Percentiles rank a stretch among this genome's conserved stretches.
phyloP scores from a whole-genome alignment of 768 basidiomycete species.

The Polyporus arcularius region DNA sequence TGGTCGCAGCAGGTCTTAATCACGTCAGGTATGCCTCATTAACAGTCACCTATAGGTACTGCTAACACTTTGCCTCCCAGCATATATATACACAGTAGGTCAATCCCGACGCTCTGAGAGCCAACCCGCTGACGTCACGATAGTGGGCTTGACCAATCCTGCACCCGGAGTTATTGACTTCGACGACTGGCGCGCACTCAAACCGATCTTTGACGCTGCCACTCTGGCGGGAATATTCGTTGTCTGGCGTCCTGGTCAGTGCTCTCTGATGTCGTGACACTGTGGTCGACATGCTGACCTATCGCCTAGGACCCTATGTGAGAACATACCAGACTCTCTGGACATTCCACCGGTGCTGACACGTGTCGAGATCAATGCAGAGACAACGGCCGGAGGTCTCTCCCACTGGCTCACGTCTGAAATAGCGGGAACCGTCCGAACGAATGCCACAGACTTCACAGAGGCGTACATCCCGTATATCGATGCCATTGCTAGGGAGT shows the following conservation, averaged over 20 bases:
- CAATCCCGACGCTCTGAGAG: no score
- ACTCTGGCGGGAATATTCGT: slow-evolving; percentile 75
- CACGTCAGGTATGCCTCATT: slow-evolving; percentile 47
- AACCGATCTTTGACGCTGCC: slow-evolving; percentile 75
- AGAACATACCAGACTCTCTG: background rate
- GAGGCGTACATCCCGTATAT: slow-evolving; percentile 76
- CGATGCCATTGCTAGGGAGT: slow-evolving; percentile 59
- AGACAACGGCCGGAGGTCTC: slow-evolving; percentile 77
- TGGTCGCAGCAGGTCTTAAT: slow-evolving; percentile 81
- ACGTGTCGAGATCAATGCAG: slow-evolving; percentile 64
- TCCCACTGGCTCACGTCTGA: slow-evolving; percentile 70
- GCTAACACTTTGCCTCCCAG: background rate
- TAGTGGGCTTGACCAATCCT: slow-evolving; percentile 69
- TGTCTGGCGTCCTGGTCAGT: slow-evolving; percentile 72
- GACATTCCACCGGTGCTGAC: no score
- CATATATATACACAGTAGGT: slow-evolving; percentile 70
- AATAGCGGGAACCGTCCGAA: slow-evolving; percentile 68
- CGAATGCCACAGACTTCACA: slow-evolving; percentile 69
- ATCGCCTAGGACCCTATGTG: slow-evolving; percentile 36
- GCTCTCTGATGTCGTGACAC: background rate
- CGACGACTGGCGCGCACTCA: slow-evolving; percentile 63
- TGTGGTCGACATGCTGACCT: background rate
- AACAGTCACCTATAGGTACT: background rate
- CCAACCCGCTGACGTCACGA: background rate
- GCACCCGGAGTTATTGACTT: slow-evolving; percentile 76